A percentile compares a stretch with the other conserved stretches of the same genome.
phyloP scores from a whole-genome alignment of 2,329 filamentous ascomycete species.

The Aureobasidium subglaciale region DNA sequence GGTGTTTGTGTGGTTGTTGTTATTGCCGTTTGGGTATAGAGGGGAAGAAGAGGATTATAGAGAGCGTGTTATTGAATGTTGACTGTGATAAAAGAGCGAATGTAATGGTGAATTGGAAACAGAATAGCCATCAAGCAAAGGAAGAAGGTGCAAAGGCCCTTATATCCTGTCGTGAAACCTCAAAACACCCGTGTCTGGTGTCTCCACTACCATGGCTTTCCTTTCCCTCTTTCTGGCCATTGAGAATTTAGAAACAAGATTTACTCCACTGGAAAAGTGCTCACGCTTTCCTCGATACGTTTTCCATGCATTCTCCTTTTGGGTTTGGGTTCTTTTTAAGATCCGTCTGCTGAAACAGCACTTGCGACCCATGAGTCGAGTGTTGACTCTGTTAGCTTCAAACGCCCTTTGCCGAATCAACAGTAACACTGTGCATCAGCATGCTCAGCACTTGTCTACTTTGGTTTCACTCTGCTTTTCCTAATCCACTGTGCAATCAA shows the following conservation, averaged over 20 bases:
- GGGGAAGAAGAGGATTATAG: background rate
- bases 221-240: background rate
- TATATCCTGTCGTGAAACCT: slow-evolving; percentile 7
- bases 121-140: background rate
- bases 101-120: background rate
- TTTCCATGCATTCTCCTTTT: no score
- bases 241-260: background rate
- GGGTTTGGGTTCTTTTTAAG: no score
- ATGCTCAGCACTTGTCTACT: background rate
- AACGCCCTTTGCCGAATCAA: background rate
- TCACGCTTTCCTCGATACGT: no score
- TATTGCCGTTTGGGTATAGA: background rate
- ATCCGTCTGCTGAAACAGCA: background rate
- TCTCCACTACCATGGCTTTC: no score
- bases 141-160: background rate
- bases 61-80: background rate
- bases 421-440: no score
- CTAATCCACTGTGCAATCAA: background rate
- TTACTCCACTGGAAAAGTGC: no score
- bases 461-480: background rate
- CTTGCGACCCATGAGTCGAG: background rate
- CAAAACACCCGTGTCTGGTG: background rate
- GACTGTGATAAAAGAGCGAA: background rate
- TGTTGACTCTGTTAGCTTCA: background rate
- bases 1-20: slow-evolving; percentile 3